Conservation (phyloP, 176 grass and related monocot genomes). For the Oryza officinalis region DNA sequence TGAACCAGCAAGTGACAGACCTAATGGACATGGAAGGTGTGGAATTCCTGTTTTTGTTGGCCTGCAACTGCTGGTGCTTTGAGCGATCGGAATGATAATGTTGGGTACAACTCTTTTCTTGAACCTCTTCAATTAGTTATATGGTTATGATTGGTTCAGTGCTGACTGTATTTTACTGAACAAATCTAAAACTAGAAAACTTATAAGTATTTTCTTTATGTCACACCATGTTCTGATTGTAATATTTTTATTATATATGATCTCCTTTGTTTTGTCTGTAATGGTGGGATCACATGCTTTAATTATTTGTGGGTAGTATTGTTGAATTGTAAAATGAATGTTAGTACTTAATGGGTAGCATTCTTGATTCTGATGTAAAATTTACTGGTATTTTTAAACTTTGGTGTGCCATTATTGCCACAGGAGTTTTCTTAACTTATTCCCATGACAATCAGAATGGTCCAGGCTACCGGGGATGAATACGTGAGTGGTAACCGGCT, state of each 20-base stretch:
- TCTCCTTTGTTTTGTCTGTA: background rate
- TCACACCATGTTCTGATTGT: background rate
- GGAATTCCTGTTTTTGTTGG: background rate
- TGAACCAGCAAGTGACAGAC: background rate
- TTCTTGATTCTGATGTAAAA: background rate
- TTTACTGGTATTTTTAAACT: background rate
- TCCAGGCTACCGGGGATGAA: background rate
- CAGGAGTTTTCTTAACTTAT: constrained; percentile 1
- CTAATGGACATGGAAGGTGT: background rate
- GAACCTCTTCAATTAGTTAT: background rate
- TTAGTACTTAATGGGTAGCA: background rate
- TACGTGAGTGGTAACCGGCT: background rate
- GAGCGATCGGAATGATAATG: background rate
- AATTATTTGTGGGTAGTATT: background rate
- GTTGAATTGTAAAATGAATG: constrained; percentile 5
- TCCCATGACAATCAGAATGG: background rate
- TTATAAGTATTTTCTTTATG: background rate
- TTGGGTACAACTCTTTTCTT: background rate
- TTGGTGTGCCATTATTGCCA: background rate
- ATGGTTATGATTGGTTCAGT: constrained; percentile 6
- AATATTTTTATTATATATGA: background rate
- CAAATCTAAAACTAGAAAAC: background rate
- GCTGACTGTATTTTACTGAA: background rate
- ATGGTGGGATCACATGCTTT: background rate
- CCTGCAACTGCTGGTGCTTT: background rate